Base-by-base conservation (phyloP, 1,284 basidiomycete genomes). In the Chalciporus piperatoides region DNA sequence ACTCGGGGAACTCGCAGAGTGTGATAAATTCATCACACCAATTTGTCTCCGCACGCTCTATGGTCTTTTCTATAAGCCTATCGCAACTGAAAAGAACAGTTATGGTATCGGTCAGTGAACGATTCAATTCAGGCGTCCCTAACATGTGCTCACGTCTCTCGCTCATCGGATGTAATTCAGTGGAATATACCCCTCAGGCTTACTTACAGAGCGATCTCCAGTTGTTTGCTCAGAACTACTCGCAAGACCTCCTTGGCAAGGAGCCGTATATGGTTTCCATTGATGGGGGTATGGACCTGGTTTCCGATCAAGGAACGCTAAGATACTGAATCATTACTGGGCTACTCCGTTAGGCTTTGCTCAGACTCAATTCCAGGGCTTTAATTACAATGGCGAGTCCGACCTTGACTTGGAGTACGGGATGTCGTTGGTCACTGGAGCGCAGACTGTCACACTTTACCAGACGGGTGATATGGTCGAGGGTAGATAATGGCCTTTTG, bases 381-480 rank as follows among this genome's bases (percentile, higher is more conserved):
- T 78, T 46, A 51, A 61, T 21, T 64, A 68, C 55, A 82, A 79
- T 47, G 78, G 71, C 44, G 82, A 84, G 59, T 76, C 76, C 39
- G 67, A 80, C 56, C 72, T 84, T 12, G 81, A 81, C 54, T 59
- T 80, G 6, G 62, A 81, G 55, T 82, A 79, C 54, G 69, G 63
- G 2, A 78, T 81, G 69, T 61, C 60, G 12, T 65, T 81, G 21
- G 73, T 72, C 4, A 71, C 72, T 33, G 64, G 68, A 17, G 44
- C 41, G 23, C 72, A 75, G 47, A 63, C 63, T 0, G 60, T 80
- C 44, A 71, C 69, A 9, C 59, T 80, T 23, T 71, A 79, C 48
- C 77, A 81, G 59, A 67, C 73, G 6, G 77, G 78, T 25, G 76
- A 78, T 57, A 46, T 70, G 11, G 53, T 69, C 5, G 58, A 72